These are phyloP conservation scores for Solanum infundibuliforme DNA, from an alignment of 257 asterid species.

Conservation along the genomic window DNA sequence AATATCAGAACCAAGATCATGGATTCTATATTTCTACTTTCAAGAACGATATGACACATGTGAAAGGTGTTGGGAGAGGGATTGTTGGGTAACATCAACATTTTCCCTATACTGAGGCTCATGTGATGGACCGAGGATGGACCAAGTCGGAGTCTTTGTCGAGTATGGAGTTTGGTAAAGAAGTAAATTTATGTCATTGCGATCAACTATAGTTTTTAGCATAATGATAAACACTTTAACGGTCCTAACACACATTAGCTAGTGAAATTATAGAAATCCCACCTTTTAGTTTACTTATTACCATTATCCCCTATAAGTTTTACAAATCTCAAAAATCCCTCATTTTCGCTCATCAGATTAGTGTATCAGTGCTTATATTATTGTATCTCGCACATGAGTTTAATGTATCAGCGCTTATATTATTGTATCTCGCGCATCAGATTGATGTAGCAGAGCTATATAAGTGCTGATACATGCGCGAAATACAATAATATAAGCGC, in stretches of 20 bases:
- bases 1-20: background rate
- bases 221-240: background rate
- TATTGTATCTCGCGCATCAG: no score
- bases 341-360: no score
- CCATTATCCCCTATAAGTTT: no score
- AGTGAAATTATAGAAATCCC: background rate
- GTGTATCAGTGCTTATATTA: no score
- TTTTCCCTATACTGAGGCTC: background rate
- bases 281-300: no score
- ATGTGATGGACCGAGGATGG: background rate
- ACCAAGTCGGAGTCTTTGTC: background rate
- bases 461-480: no score
- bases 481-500: no score
- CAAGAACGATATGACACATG: background rate
- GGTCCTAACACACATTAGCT: background rate
- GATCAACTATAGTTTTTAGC: background rate
- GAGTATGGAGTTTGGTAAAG: background rate
- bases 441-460: no score
- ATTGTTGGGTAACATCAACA: background rate
- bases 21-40: background rate
- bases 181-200: background rate
- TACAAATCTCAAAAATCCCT: no score
- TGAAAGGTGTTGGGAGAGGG: background rate
- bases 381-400: no score
- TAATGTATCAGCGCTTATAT: no score